A percentile compares a stretch with the other conserved stretches of the same genome.
Evolutionary conservation across 306 rosid species (phyloP).

Genomic region (Castanea mollissima): DNA sequence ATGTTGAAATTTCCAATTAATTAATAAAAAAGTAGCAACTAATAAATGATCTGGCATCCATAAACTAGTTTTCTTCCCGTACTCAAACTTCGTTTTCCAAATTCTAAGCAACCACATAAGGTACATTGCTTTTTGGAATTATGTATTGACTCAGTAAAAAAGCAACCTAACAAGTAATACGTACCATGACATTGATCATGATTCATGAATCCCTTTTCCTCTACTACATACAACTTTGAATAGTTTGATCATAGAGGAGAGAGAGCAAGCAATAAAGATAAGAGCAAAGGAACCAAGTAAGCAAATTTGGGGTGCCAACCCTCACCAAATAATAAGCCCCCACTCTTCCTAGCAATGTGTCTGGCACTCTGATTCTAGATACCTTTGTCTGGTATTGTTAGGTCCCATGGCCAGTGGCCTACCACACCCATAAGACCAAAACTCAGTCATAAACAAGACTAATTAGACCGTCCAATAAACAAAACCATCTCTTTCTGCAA

Average conservation of each 20-base stretch:
- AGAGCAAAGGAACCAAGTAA: constrained; percentile 24
- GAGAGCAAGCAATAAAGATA: not conserved
- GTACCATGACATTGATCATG: not conserved
- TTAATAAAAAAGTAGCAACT: too few relatives aligned
- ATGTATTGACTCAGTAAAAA: not conserved
- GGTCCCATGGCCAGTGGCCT: constrained; percentile 34
- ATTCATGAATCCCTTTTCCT: not conserved
- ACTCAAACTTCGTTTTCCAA: not conserved
- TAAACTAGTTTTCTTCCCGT: not conserved
- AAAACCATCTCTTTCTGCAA: not conserved
- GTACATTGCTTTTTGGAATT: not conserved
- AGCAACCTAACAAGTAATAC: not conserved
- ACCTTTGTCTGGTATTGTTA: constrained; percentile 8
- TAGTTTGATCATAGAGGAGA: not conserved
- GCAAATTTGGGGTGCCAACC: constrained; percentile 42
- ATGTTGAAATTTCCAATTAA: too few relatives aligned
- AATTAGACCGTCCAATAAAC: not conserved
- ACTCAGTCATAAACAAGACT: not conserved
- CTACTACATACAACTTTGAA: not conserved
- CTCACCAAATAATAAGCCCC: constrained; percentile 28
- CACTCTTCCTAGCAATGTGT: not conserved
- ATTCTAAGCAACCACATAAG: not conserved
- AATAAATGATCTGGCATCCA: too few relatives aligned
- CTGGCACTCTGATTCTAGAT: constrained; percentile 13
- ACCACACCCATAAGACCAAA: constrained; percentile 38